Evolutionary conservation across 2,329 filamentous ascomycete genomes (phyloP).

Genomic region (Keithomyces neogunnii): DNA sequence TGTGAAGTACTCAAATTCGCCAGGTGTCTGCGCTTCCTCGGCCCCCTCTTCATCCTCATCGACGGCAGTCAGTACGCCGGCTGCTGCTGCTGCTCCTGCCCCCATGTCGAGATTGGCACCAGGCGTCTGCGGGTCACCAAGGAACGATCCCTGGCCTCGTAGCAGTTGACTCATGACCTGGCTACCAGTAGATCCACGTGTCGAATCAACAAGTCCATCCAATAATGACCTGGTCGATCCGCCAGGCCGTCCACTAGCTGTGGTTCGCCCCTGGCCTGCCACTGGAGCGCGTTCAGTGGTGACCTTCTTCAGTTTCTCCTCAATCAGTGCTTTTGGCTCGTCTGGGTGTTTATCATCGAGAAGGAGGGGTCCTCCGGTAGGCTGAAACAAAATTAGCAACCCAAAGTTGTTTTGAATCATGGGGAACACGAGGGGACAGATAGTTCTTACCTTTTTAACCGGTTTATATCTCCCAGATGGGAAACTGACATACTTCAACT

Average conservation of each 20-base stretch:
- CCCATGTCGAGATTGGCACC: slow-evolving; percentile 27
- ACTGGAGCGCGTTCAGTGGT: slow-evolving; percentile 54
- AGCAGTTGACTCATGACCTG: slow-evolving; percentile 35
- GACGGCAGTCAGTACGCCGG: slow-evolving; percentile 74
- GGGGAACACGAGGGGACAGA: neutral
- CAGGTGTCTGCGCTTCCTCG: slow-evolving; percentile 62
- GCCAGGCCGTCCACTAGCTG: slow-evolving; percentile 23
- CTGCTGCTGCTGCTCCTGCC: slow-evolving; percentile 60
- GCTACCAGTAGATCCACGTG: slow-evolving; percentile 22
- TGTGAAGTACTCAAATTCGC: slow-evolving; percentile 72
- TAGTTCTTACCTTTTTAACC: slow-evolving; percentile 64
- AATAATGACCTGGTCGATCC: slow-evolving; percentile 24
- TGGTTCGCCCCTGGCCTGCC: slow-evolving; percentile 27
- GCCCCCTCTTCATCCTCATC: slow-evolving; percentile 75
- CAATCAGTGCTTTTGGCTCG: slow-evolving; percentile 72
- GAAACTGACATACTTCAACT: slow-evolving; percentile 95
- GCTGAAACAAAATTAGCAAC: slow-evolving; percentile 40
- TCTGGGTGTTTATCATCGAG: slow-evolving; percentile 75
- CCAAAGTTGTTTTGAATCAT: neutral
- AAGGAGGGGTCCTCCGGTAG: slow-evolving; percentile 89
- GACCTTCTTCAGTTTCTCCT: slow-evolving; percentile 86
- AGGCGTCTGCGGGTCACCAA: slow-evolving; percentile 19
- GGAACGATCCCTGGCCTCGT: slow-evolving; percentile 26
- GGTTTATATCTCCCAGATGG: slow-evolving; percentile 84
- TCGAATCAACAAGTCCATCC: slow-evolving; percentile 25